A percentile compares a stretch with the other conserved stretches of the same genome.
Conservation (phyloP, 805 yeast species). For the Kluyveromyces wickerhamii region DNA sequence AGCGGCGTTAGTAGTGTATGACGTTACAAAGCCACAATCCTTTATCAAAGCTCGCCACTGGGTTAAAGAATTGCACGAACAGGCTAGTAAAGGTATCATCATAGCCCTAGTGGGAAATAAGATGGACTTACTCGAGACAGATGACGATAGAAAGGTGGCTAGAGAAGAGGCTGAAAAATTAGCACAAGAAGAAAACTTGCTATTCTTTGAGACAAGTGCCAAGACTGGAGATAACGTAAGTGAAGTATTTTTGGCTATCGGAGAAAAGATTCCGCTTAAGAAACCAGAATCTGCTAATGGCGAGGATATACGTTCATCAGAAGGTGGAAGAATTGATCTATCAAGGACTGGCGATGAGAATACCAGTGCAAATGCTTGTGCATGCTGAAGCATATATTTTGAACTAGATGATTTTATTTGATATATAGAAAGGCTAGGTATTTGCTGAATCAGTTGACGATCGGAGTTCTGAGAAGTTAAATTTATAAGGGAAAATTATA, state of each 20-base stretch:
- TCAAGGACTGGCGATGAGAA: constrained; percentile 26
- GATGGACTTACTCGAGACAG: constrained; percentile 60
- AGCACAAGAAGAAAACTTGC: constrained; percentile 84
- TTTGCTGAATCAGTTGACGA: no score
- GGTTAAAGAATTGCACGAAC: constrained; percentile 94
- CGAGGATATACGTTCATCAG: constrained; percentile 17
- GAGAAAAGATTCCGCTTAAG: constrained; percentile 65
- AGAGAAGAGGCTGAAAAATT: constrained; percentile 78
- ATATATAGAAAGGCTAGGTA: no score
- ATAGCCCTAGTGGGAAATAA: constrained; percentile 95
- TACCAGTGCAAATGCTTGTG: constrained; percentile 25
- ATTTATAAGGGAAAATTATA: no score
- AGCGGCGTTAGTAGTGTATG: constrained; percentile 93
- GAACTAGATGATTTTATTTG: no score
- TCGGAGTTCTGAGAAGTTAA: no score
- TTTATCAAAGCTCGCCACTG: constrained; percentile 96
- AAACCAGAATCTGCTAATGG: constrained; percentile 17
- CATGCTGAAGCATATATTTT: constrained; percentile 28
- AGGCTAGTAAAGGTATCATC: constrained; percentile 84
- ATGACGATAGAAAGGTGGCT: constrained; percentile 58
- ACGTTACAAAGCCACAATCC: constrained; percentile 88
- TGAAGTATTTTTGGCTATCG: constrained; percentile 86
- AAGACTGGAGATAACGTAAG: constrained; percentile 83
- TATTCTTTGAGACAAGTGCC: constrained; percentile 93
- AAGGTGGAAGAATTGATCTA: constrained; percentile 29